Percentiles rank a stretch among this genome's conserved stretches.
phyloP scores from a whole-genome alignment of 1,139 yeast genomes.

The Martiniozyma asiatica region DNA sequence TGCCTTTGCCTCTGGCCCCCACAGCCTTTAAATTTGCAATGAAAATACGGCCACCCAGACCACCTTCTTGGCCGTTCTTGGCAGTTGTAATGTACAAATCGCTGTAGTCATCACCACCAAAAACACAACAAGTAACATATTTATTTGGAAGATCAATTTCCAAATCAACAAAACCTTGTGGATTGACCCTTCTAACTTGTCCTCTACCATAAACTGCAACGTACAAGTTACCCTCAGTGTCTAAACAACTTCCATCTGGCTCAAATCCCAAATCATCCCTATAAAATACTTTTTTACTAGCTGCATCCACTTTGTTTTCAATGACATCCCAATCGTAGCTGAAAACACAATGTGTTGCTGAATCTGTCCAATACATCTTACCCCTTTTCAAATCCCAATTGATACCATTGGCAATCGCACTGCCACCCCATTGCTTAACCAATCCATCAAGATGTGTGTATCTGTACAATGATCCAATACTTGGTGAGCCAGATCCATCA shows the following conservation, averaged over 20 bases:
- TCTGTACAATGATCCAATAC: constrained; percentile 35
- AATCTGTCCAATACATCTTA: constrained; percentile 61
- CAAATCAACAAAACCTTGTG: constrained; percentile 39
- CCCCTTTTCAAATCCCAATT: constrained; percentile 43
- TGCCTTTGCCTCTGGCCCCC: not conserved
- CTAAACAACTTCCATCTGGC: constrained; percentile 75
- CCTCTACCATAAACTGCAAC: constrained; percentile 57
- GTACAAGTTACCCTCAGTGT: constrained; percentile 51
- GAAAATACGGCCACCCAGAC: constrained; percentile 42
- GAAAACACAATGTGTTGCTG: constrained; percentile 47
- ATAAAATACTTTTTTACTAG: constrained; percentile 28
- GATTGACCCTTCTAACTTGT: constrained; percentile 41
- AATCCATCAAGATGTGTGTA: constrained; percentile 22
- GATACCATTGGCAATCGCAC: constrained; percentile 65
- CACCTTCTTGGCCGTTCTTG: constrained; percentile 26
- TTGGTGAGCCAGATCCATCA: constrained; percentile 22
- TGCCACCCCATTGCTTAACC: constrained; percentile 24
- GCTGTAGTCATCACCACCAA: constrained; percentile 51
- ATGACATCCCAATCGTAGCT: constrained; percentile 44
- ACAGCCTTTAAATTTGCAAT: not conserved
- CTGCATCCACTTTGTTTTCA: constrained; percentile 26
- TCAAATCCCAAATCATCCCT: constrained; percentile 26
- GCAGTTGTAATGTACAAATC: constrained; percentile 64
- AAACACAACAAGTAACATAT: constrained; percentile 55
- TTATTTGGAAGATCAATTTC: constrained; percentile 49